A percentile compares a stretch with the other conserved stretches of the same genome.
phyloP scores from a whole-genome alignment of 1,284 basidiomycete genomes.

The Afroboletus lepidellus region DNA sequence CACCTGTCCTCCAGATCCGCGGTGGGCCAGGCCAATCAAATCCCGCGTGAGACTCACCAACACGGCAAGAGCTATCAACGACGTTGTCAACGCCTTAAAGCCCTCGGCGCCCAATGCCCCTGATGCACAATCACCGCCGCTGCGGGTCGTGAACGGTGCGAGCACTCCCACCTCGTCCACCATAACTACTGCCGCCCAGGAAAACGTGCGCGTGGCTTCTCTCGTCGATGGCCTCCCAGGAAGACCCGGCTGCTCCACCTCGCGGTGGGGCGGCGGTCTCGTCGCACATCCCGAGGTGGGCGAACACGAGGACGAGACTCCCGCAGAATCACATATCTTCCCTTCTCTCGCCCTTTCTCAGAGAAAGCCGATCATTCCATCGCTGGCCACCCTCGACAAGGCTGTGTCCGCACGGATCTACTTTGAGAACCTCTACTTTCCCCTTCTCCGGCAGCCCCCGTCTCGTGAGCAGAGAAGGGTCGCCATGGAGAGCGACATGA shows the following conservation, averaged over 20 bases:
- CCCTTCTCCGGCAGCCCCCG: constrained; percentile 80
- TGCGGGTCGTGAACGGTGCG: constrained; percentile 84
- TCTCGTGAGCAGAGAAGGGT: constrained; percentile 81
- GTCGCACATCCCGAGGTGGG: constrained; percentile 60
- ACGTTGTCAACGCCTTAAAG: constrained; percentile 69
- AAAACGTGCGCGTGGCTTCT: constrained; percentile 54
- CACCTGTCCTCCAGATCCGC: constrained; percentile 63
- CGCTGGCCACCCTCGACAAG: constrained; percentile 88
- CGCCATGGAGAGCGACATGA: constrained; percentile 88
- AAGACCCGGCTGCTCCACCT: constrained; percentile 57
- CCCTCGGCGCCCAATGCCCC: constrained; percentile 49
- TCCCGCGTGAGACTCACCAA: constrained; percentile 71
- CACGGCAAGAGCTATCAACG: constrained; percentile 80
- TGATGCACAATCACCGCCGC: constrained; percentile 47
- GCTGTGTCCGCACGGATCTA: constrained; percentile 91
- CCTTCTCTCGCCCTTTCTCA: constrained; percentile 26
- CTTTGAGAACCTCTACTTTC: constrained; percentile 96
- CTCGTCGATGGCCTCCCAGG: constrained; percentile 52
- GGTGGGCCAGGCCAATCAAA: constrained; percentile 91
- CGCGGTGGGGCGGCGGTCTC: constrained; percentile 59
- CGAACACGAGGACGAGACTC: constrained; percentile 53
- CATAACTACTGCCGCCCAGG: constrained; percentile 67
- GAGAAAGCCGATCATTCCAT: constrained; percentile 69
- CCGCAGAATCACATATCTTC: constrained; percentile 16
- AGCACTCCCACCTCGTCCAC: constrained; percentile 57